Percentiles rank a stretch among this genome's conserved stretches.
Evolutionary conservation across 192 early-diverging fungal genomes (phyloP).

Genomic region (Linnemannia elongata): DNA sequence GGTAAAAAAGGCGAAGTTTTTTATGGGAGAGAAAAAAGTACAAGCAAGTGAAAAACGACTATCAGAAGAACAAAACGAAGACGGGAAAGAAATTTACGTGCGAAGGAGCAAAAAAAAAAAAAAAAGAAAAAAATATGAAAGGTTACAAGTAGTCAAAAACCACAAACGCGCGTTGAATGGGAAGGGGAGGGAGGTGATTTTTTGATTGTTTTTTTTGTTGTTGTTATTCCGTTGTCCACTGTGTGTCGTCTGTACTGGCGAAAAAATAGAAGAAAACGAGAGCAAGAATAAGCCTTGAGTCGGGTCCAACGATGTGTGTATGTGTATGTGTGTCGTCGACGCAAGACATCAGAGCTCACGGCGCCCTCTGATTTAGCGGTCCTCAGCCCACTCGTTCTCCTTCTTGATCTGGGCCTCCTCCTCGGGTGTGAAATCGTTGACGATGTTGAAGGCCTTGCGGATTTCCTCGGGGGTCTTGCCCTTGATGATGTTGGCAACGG

Average conservation of each 20-base stretch:
- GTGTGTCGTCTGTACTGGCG: background rate
- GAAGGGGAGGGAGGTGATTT: background rate
- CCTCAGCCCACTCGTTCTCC: constrained; percentile 78
- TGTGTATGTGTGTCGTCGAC: no score
- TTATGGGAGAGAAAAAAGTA: background rate
- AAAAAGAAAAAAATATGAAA: constrained; percentile 9
- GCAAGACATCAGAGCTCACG: no score
- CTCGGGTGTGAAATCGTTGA: constrained; percentile 79
- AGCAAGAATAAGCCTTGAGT: background rate
- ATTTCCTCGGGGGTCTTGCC: constrained; percentile 92
- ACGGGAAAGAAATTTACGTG: background rate
- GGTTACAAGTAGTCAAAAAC: background rate
- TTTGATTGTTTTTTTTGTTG: background rate
- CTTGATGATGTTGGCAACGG: constrained; percentile 94
- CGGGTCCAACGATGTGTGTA: no score
- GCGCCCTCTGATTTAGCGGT: constrained; percentile 47
- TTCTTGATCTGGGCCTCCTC: constrained; percentile 75
- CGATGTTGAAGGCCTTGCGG: constrained; percentile 75
- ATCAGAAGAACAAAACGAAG: background rate
- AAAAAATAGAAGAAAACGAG: background rate
- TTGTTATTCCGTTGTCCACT: background rate
- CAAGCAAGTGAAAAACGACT: background rate
- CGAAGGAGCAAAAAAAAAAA: background rate
- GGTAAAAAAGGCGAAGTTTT: background rate
- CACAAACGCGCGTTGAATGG: background rate